phyloP scores from a whole-genome alignment of 1,284 basidiomycete species.

The Pholiota adiposa region DNA sequence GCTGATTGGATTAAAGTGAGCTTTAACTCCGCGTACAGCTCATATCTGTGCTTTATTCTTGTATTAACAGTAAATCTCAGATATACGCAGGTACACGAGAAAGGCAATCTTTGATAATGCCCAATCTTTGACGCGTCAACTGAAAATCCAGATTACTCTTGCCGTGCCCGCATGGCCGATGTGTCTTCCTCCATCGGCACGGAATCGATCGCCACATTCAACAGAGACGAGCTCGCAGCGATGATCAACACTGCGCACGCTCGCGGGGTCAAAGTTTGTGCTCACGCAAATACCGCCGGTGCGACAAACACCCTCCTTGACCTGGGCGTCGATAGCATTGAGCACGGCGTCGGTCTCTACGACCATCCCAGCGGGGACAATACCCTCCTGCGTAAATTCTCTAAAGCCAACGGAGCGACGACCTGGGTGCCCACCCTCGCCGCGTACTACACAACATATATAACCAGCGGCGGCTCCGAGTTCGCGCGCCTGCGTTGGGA shows the following conservation, averaged over 20 bases:
- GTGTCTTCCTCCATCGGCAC: conserved; percentile 41
- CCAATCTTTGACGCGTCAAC: neutral
- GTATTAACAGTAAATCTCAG: conserved; percentile 30
- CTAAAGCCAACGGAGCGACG: conserved; percentile 31
- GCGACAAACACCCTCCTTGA: conserved; percentile 38
- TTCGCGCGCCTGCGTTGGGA: conserved; percentile 41
- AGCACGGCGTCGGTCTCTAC: conserved; percentile 34
- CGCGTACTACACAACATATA: conserved; percentile 44
- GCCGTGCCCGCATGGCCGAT: conserved; percentile 46
- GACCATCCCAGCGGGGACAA: conserved; percentile 23
- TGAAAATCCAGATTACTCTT: conserved; percentile 50
- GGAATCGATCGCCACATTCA: conserved; percentile 49
- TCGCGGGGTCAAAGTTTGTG: conserved; percentile 62
- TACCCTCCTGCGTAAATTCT: conserved; percentile 29
- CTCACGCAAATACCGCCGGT: conserved; percentile 51
- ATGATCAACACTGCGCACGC: conserved; percentile 57
- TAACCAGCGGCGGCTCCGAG: conserved; percentile 16
- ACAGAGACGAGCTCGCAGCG: conserved; percentile 47
- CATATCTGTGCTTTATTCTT: no score
- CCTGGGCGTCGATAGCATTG: conserved; percentile 32
- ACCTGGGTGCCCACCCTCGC: conserved; percentile 67
- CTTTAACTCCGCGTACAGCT: neutral
- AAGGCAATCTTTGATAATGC: no score
- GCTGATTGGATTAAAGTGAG: conserved; percentile 68
- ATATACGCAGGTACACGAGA: conserved; percentile 57